phyloP scores from a whole-genome alignment of 305 asterid genomes.

The Andrographis paniculata region DNA sequence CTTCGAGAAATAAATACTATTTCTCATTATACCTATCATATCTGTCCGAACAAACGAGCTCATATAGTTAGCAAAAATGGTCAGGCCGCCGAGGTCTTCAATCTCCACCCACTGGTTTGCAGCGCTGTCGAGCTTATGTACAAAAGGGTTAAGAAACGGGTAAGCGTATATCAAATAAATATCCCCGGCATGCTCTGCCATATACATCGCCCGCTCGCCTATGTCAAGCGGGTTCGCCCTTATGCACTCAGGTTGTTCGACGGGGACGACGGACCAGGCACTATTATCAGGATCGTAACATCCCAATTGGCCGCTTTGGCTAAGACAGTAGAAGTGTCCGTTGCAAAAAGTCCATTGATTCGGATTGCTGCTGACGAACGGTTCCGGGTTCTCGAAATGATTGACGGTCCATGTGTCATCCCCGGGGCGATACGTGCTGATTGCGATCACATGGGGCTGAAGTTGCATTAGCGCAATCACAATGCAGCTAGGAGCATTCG shows the following conservation, averaged over 20 bases:
- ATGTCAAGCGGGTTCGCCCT: constrained; percentile 44
- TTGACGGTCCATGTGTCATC: constrained; percentile 53
- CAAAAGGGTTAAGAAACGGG: constrained; percentile 45
- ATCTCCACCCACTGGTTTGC: constrained; percentile 52
- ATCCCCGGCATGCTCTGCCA: constrained; percentile 79
- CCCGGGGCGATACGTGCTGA: constrained; percentile 73
- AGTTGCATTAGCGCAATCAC: constrained; percentile 58
- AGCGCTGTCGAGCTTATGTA: constrained; percentile 49
- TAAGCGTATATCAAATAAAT: constrained; percentile 62
- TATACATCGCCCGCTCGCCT: constrained; percentile 75
- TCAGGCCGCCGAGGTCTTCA: constrained; percentile 47
- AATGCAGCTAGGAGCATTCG: constrained; percentile 57
- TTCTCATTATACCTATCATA: constrained; percentile 62
- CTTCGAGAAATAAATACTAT: constrained; percentile 68
- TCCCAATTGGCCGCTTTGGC: constrained; percentile 69
- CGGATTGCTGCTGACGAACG: constrained; percentile 67
- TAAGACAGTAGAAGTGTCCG: constrained; percentile 69
- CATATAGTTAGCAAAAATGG: constrained; percentile 63
- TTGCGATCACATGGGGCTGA: constrained; percentile 41
- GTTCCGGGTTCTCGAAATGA: constrained; percentile 45
- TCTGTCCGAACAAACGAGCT: constrained; percentile 64
- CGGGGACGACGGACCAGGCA: constrained; percentile 54
- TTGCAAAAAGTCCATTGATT: constrained; percentile 57
- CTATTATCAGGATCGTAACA: constrained; percentile 43
- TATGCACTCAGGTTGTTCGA: constrained; percentile 57